These are phyloP conservation scores for Gleditsia sinensis DNA, from an alignment of 306 rosid species.

Conservation along the genomic window DNA sequence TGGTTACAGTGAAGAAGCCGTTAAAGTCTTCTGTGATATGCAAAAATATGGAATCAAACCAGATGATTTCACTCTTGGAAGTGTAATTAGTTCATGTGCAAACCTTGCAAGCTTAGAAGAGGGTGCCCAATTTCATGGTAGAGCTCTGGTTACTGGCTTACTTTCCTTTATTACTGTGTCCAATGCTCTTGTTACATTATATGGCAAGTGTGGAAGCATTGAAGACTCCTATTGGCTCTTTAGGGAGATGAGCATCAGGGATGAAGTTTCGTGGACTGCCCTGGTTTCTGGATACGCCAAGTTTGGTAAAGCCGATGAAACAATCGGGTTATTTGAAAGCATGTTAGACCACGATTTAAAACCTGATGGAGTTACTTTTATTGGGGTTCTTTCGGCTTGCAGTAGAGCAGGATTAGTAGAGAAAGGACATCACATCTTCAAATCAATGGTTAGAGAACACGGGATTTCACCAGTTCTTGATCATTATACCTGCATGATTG, in stretches of 20 bases:
- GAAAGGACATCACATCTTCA: conserved; percentile 65
- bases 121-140: conserved; percentile 89
- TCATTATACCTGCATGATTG: conserved; percentile 93
- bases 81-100: conserved; percentile 89
- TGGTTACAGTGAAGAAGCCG: conserved; percentile 85
- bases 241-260: conserved; percentile 65
- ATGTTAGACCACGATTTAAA: conserved; percentile 66
- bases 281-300: conserved; percentile 83
- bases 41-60: conserved; percentile 78
- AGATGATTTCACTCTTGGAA: conserved; percentile 83
- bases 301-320: conserved; percentile 79
- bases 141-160: conserved; percentile 77
- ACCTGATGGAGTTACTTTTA: conserved; percentile 87
- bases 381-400: conserved; percentile 94
- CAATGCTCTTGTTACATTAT: conserved; percentile 83
- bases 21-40: conserved; percentile 74
- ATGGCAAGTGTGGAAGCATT: conserved; percentile 86
- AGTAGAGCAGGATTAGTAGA: conserved; percentile 92
- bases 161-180: conserved; percentile 70
- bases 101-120: conserved; percentile 96
- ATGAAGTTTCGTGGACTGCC: conserved; percentile 94
- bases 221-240: conserved; percentile 67
- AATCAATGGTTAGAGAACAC: conserved; percentile 71
- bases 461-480: conserved; percentile 65
- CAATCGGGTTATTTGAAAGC: conserved; percentile 66